Percentiles rank a stretch among this genome's conserved stretches.
These are phyloP conservation scores for Bonia amplexicaulis DNA, from an alignment of 176 grass and related monocot species.

Conservation along the genomic window DNA sequence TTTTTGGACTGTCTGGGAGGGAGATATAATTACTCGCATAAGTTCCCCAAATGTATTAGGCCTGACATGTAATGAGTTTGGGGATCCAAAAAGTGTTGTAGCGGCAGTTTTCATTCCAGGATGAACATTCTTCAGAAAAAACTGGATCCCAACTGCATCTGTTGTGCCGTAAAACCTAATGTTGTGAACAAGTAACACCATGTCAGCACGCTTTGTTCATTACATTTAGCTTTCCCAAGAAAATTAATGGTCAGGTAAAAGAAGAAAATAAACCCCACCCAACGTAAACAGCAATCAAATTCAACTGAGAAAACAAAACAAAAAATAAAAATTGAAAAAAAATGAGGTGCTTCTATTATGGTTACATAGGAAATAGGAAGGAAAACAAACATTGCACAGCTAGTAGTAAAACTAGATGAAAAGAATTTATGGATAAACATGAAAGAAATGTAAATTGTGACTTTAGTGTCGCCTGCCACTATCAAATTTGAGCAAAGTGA, in stretches of 20 bases:
- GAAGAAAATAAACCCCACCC: not conserved
- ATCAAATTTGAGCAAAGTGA: not conserved
- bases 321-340: not conserved
- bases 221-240: not conserved
- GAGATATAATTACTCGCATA: conserved; percentile 65
- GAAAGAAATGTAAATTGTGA: not conserved
- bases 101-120: conserved; percentile 56
- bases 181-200: not conserved
- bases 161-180: conserved; percentile 79
- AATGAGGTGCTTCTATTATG: not conserved
- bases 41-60: conserved; percentile 93
- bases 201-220: not conserved
- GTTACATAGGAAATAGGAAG: not conserved
- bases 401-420: not conserved
- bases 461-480: not conserved
- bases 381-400: not conserved
- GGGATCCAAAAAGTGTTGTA: conserved; percentile 55
- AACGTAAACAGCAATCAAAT: not conserved
- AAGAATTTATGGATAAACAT: not conserved
- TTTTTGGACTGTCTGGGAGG: conserved; percentile 46
- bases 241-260: not conserved
- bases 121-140: conserved; percentile 89
- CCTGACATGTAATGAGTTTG: conserved; percentile 34
- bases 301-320: not conserved
- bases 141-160: conserved; percentile 74